Evolutionary conservation across 176 grass and related monocot genomes (phyloP).

Genomic region (Oryza meridionalis): DNA sequence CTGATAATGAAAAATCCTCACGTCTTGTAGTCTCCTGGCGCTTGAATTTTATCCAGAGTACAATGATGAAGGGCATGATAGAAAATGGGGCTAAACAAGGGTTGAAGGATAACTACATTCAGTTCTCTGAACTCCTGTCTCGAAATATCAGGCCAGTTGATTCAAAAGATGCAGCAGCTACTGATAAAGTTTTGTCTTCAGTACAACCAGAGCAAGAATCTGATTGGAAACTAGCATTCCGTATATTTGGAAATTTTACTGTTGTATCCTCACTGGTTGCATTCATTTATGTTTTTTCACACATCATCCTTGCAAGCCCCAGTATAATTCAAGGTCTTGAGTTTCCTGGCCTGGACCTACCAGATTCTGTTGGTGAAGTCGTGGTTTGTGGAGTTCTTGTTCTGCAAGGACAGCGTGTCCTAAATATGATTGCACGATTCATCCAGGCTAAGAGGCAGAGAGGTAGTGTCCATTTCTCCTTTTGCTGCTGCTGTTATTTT

Average conservation of each 20-base stretch:
- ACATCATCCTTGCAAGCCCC: constrained; percentile 75
- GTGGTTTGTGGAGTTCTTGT: constrained; percentile 85
- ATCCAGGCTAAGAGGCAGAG: constrained; percentile 77
- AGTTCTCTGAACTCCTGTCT: constrained; percentile 72
- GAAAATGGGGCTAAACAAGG: constrained; percentile 92
- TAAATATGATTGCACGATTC: constrained; percentile 76
- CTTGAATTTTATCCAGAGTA: constrained; percentile 86
- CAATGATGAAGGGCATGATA: constrained; percentile 96
- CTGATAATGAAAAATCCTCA: constrained; percentile 57
- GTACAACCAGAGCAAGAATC: constrained; percentile 69
- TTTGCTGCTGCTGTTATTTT: constrained; percentile 22
- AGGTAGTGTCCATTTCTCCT: constrained; percentile 58
- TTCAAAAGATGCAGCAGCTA: constrained; percentile 52
- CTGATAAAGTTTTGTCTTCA: constrained; percentile 65
- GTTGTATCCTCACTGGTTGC: constrained; percentile 68
- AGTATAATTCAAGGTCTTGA: constrained; percentile 85
- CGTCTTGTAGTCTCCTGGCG: constrained; percentile 80
- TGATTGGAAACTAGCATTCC: constrained; percentile 72
- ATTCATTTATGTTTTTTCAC: constrained; percentile 65
- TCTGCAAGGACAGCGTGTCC: constrained; percentile 80
- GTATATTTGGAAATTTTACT: constrained; percentile 89
- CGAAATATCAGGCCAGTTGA: constrained; percentile 68
- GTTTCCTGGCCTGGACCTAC: constrained; percentile 87
- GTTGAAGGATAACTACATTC: constrained; percentile 72
- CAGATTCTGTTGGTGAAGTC: constrained; percentile 91